These are phyloP conservation scores for Malania oleifera DNA, from an alignment of 164 flowering plant genomes.

Conservation along the genomic window DNA sequence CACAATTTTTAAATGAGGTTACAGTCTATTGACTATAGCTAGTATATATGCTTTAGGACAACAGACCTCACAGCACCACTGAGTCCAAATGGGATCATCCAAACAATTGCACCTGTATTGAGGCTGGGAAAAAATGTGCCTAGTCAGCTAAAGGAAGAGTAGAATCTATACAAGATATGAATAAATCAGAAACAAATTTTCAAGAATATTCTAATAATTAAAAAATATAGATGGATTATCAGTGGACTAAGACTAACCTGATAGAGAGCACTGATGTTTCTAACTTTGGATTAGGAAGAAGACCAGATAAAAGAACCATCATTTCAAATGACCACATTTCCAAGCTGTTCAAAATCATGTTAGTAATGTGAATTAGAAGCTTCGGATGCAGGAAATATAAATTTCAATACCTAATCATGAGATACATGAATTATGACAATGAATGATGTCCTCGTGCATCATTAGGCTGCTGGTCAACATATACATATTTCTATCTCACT, in stretches of 20 bases:
- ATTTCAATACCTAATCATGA: no score
- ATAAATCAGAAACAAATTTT: not conserved
- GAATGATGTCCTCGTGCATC: no score
- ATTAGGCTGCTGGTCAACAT: no score
- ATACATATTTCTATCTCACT: no score
- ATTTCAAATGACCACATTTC: conserved; percentile 75
- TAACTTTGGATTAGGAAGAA: conserved; percentile 65
- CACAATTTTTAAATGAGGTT: no score
- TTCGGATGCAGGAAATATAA: no score
- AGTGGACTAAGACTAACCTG: conserved; percentile 28
- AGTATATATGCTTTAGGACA: no score
- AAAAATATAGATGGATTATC: not conserved
- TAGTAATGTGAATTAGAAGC: no score
- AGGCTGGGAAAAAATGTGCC: conserved; percentile 39
- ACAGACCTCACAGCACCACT: conserved; percentile 69
- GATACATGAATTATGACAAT: no score
- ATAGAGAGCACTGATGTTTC: conserved; percentile 79
- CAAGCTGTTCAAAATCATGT: conserved; percentile 41
- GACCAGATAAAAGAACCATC: conserved; percentile 71
- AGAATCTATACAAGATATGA: not conserved
- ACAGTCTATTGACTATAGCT: no score
- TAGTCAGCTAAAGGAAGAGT: no score
- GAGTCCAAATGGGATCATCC: conserved; percentile 76
- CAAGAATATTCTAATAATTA: not conserved
- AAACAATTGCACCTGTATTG: conserved; percentile 41